Base-by-base conservation (phyloP, 2,329 filamentous ascomycete species). In the Colletotrichum sidae region DNA sequence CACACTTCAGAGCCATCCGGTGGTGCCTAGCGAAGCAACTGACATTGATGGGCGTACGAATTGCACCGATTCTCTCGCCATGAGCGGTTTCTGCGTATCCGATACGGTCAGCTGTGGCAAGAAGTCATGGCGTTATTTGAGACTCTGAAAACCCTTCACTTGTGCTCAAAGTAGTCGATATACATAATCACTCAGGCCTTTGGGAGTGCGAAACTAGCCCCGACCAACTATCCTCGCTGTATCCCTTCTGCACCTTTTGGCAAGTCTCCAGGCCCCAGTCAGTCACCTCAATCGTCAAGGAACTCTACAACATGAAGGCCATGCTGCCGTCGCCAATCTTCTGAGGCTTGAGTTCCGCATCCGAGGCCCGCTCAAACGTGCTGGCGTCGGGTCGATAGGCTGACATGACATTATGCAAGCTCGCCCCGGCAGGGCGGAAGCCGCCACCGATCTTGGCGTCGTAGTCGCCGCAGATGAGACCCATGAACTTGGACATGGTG, bases 221-320 rank as follows among this genome's bases (percentile, higher is more conserved):
- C 12, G 49, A 37, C 89, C 89, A 91, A 71, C 86, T 89, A 75
- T 90, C 87, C 10, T 83, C 83, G 74, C 89, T 90, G 70, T 91
- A 91, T 57, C 84, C 83, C 61, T 84, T 79, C 75, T 74, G 71
- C 2, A 71, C 65, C 62, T 74, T 73, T 17, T 70, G 68, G 6
- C 70, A 91, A 63, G 83, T 71, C 15, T 72, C 69, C 63, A 71
- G 73, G 2, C 83, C 84, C 83, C 84, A 86, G 34, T 86, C 83
- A 3, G 84, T 85, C 33, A 86, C 83, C 4, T 83, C 83, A 10
- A 86, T 81, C 80, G 85, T 85, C 41, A 84, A 68, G 52, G 76
- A 81, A 60, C 79, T 65, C 72, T 83, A 80, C 65, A 84, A 84
- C 81, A 84, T 84, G 70, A 84, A 84, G 2, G 82, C 82, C 76